Evolutionary conservation across 192 early-diverging fungal genomes (phyloP), one percentile per base, ranked within the genome.

Genomic region (Coemansia biformis): DNA sequence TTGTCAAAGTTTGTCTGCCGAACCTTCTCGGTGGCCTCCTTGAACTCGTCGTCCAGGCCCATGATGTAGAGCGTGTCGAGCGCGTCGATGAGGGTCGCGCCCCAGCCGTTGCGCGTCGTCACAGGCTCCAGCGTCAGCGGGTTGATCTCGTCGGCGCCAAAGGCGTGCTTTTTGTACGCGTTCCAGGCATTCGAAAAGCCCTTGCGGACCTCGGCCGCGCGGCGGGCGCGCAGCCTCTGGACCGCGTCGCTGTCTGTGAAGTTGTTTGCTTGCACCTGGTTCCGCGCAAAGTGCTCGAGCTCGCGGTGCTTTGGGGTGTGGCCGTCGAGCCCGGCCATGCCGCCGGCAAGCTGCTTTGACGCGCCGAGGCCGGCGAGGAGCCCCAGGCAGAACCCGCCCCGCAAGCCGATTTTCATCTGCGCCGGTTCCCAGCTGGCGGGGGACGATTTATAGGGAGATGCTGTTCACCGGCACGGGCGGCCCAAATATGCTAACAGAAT

Each of bases 31-130:
- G 78, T 61, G 2, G 84, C 87, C 35, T 86, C 78, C 29, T 80
- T 43, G 59, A 87, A 94, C 52, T 95, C 89, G n/a, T 87, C 79
- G 4, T 70, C 64, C 18, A 90, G 78, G 2, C 81, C 85, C 87
- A 95, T 90, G 38, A 95, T 57, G 15, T 83, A 57, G 29, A 92
- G 81, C 6, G 94, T 98, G 43, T 95, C 92, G 8, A 94, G 65
- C 1, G 89, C 78, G 63, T 98, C 94, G 29, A 93, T 93, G 85
- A 93, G 84, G 15, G 90, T 92, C 29, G 90, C 79, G 5, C 94
- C 94, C 59, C 88, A 78, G 21, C 87, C 80, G 26, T 75, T 75
- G 41, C 73, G 59, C 35, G 66, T 69, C 5, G 73, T 75, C 17
- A 65, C 34, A 8, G 73, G 38, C 53, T 75, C 73, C 29, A 69